These are phyloP conservation scores for Capsicum pubescens DNA, from an alignment of 257 asterid species.

Conservation along the genomic window DNA sequence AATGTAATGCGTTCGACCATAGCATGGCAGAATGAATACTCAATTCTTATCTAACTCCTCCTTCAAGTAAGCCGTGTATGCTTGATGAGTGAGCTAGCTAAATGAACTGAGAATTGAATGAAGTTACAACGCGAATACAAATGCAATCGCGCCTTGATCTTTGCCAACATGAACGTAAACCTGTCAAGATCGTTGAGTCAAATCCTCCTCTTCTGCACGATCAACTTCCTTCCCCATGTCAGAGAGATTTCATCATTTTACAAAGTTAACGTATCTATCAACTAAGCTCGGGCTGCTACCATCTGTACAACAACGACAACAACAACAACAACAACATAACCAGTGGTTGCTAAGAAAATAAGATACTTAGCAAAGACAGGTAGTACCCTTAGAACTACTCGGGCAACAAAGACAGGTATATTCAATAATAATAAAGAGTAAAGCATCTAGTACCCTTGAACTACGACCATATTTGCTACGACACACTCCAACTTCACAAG, in stretches of 20 bases:
- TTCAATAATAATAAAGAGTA: background rate
- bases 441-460: too few species aligned
- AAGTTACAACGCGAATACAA: background rate
- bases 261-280: background rate
- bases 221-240: constrained; percentile 43
- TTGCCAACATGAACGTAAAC: constrained; percentile 44
- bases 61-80: background rate
- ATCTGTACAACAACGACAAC: background rate
- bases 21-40: too few species aligned
- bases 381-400: too few species aligned
- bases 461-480: too few species aligned
- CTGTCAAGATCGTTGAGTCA: constrained; percentile 39
- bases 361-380: too few species aligned
- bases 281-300: background rate
- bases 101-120: background rate
- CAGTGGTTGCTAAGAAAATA: background rate
- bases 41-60: too few species aligned
- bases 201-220: constrained; percentile 40
- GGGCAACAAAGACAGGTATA: background rate
- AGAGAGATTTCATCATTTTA: constrained; percentile 16
- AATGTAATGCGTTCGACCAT: too few species aligned
- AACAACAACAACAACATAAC: too few species aligned
- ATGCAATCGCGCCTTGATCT: constrained; percentile 37
- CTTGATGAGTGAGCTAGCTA: background rate
- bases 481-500: too few species aligned